Percentiles rank a stretch among this genome's conserved stretches.
phyloP scores from a whole-genome alignment of 2,329 filamentous ascomycete species.

The Endothia cerciana region DNA sequence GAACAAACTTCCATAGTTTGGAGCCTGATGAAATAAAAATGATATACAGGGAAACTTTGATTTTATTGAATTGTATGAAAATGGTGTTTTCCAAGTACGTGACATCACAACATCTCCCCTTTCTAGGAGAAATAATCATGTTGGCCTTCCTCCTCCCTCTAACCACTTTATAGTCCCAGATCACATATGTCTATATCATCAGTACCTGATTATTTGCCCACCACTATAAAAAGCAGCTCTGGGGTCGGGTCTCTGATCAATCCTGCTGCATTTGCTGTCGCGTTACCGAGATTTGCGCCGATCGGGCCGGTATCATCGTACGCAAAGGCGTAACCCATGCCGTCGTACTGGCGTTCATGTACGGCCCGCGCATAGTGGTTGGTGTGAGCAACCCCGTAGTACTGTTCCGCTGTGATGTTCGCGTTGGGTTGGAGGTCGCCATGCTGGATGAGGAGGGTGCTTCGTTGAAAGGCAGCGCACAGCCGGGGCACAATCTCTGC shows the following conservation, averaged over 20 bases:
- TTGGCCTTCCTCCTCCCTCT: background rate
- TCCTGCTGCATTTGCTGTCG: constrained; percentile 20
- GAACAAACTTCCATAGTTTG: too few relatives aligned
- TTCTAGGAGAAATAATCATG: too few relatives aligned
- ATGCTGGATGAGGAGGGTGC: background rate
- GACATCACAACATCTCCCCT: too few relatives aligned
- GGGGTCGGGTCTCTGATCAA: constrained; percentile 18
- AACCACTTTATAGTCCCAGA: too few relatives aligned
- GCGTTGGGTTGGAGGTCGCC: constrained; percentile 15
- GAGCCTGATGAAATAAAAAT: too few relatives aligned
- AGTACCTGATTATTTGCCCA: background rate
- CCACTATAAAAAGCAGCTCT: background rate
- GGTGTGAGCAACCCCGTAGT: background rate
- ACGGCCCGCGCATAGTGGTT: constrained; percentile 20
- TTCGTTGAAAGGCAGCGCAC: constrained; percentile 17
- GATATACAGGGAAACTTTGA: too few relatives aligned
- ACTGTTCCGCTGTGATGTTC: constrained; percentile 9
- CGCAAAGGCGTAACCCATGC: constrained; percentile 18
- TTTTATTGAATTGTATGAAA: too few relatives aligned
- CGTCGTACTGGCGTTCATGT: background rate
- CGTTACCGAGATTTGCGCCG: background rate
- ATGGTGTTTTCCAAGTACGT: too few relatives aligned
- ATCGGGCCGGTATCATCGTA: constrained; percentile 20
- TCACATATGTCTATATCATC: background rate
- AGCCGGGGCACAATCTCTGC: constrained; percentile 20